Evolutionary conservation across 192 early-diverging fungal genomes (phyloP).

Genomic region (Coemansia sp.): DNA sequence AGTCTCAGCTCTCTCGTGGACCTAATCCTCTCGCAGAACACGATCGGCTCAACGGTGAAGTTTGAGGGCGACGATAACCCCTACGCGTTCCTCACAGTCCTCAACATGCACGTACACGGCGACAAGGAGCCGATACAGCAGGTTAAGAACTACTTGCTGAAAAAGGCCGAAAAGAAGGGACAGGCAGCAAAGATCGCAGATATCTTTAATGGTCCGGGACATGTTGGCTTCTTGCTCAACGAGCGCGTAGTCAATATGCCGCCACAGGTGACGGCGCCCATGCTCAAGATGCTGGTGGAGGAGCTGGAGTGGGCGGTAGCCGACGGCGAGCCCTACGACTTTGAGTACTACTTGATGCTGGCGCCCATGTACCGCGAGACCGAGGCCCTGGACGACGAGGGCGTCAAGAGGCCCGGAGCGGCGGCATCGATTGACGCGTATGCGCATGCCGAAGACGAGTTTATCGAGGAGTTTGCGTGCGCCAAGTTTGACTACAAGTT

Average conservation of each 20-base stretch:
- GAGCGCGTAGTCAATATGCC: slow-evolving; percentile 98
- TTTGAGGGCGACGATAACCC: slow-evolving; percentile 81
- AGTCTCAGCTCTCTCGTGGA: slow-evolving; percentile 79
- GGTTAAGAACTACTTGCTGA: slow-evolving; percentile 66
- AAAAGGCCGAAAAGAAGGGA: slow-evolving; percentile 56
- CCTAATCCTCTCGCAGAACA: slow-evolving; percentile 72
- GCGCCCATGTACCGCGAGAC: slow-evolving; percentile 84
- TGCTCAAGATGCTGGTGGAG: slow-evolving; percentile 88
- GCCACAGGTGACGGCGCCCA: slow-evolving; percentile 85
- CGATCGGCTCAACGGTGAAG: slow-evolving; percentile 89
- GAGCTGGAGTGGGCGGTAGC: slow-evolving; percentile 78
- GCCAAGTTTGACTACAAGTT: slow-evolving; percentile 84
- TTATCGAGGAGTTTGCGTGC: slow-evolving; percentile 76
- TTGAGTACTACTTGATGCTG: slow-evolving; percentile 82
- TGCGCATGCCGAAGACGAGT: slow-evolving; percentile 93
- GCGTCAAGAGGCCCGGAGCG: slow-evolving; percentile 56
- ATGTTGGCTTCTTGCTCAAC: slow-evolving; percentile 74
- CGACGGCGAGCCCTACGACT: slow-evolving; percentile 72
- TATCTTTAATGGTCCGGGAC: slow-evolving; percentile 32
- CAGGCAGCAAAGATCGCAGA: slow-evolving; percentile 19
- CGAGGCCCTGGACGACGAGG: slow-evolving; percentile 55
- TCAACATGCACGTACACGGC: slow-evolving; percentile 71
- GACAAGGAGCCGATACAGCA: slow-evolving; percentile 57
- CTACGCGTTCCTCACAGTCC: slow-evolving; percentile 82
- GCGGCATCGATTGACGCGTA: slow-evolving; percentile 53